Evolutionary conservation across 306 rosid genomes (phyloP).

Genomic region (Cucumis sativus): DNA sequence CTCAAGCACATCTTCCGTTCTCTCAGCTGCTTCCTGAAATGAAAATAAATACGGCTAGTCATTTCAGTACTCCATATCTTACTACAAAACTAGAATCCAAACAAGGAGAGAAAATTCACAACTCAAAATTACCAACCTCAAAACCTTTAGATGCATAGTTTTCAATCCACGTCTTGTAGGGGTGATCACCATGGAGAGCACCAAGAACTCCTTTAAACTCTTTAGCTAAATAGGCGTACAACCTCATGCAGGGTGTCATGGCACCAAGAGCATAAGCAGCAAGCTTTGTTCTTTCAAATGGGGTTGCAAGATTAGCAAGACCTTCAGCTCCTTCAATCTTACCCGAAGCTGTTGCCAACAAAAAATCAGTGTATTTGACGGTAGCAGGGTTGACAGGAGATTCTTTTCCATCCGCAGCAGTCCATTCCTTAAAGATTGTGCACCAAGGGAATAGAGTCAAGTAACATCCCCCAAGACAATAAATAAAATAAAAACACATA

Average conservation of each 20-base stretch:
- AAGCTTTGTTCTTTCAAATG: conserved; percentile 93
- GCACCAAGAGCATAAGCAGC: conserved; percentile 96
- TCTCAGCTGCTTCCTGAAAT: conserved; percentile 73
- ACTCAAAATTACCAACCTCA: conserved; percentile 56
- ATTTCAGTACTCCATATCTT: conserved; percentile 14
- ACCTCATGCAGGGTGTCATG: conserved; percentile 95
- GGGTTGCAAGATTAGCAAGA: conserved; percentile 92
- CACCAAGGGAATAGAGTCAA: not conserved
- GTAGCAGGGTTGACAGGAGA: conserved; percentile 56
- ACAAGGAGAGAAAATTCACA: conserved; percentile 10
- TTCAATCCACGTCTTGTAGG: conserved; percentile 79
- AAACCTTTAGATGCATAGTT: conserved; percentile 62
- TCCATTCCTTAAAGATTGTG: conserved; percentile 64
- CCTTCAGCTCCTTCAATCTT: conserved; percentile 81
- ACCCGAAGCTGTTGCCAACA: conserved; percentile 95
- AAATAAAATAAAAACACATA: not conserved
- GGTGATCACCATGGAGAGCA: conserved; percentile 37
- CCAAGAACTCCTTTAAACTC: conserved; percentile 46
- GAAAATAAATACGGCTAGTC: conserved; percentile 42
- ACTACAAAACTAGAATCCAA: not conserved
- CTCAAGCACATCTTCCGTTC: conserved; percentile 91
- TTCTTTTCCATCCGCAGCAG: conserved; percentile 44
- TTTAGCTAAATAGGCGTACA: conserved; percentile 77
- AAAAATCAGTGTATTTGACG: conserved; percentile 67
- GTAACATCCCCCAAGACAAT: not conserved